phyloP scores from a whole-genome alignment of 352 stramenopile species.

The Peronospora farinosa region DNA sequence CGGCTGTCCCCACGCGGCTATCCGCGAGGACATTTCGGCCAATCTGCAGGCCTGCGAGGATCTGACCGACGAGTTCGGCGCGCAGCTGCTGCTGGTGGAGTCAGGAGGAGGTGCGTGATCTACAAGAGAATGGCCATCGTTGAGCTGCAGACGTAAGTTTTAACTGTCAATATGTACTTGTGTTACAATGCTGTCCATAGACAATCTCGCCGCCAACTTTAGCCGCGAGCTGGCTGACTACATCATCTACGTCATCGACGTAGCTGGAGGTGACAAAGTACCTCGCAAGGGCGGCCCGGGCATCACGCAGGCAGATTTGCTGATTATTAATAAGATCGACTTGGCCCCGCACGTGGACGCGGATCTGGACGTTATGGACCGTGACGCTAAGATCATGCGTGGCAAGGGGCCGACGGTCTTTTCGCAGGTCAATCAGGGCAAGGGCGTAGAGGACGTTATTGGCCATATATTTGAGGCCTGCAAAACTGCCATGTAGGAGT shows the following conservation, averaged over 20 bases:
- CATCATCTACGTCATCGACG: slow-evolving; percentile 99
- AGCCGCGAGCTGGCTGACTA: slow-evolving; percentile 95
- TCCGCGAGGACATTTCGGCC: slow-evolving; percentile 95
- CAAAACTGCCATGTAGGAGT: slow-evolving; percentile 25
- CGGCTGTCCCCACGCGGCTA: slow-evolving; percentile 95
- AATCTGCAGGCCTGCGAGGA: slow-evolving; percentile 95
- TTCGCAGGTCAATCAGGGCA: slow-evolving; percentile 91
- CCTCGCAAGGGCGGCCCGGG: slow-evolving; percentile 95
- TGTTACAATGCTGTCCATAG: slow-evolving; percentile 26
- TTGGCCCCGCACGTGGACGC: slow-evolving; percentile 93
- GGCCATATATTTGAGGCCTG: slow-evolving; percentile 51
- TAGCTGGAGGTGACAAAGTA: slow-evolving; percentile 96
- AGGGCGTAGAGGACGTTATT: slow-evolving; percentile 88
- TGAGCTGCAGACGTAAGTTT: not conserved
- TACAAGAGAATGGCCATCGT: not conserved
- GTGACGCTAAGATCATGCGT: slow-evolving; percentile 93
- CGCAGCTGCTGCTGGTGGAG: slow-evolving; percentile 87
- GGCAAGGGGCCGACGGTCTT: slow-evolving; percentile 92
- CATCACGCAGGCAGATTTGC: slow-evolving; percentile 95
- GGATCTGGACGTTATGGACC: slow-evolving; percentile 92
- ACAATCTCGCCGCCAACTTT: slow-evolving; percentile 98
- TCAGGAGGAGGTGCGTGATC: slow-evolving; percentile 62
- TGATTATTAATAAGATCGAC: slow-evolving; percentile 99
- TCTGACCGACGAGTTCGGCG: slow-evolving; percentile 86
- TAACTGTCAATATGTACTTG: not conserved